Conservation (phyloP, 164 flowering plant genomes). For the Vitis rupestris region DNA sequence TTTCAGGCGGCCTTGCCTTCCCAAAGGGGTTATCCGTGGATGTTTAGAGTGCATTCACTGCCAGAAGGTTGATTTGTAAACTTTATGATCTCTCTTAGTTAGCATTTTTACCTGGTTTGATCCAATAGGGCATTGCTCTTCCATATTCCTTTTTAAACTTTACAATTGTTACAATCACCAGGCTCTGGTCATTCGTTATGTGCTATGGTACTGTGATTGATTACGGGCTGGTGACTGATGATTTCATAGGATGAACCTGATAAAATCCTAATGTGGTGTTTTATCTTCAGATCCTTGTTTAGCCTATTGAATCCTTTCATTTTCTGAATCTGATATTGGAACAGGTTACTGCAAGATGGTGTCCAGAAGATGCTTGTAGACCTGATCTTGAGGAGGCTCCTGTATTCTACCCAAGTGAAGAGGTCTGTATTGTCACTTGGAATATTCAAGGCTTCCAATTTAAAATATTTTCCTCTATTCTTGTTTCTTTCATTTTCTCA, state of each 20-base stretch:
- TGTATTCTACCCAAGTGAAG: conserved; percentile 89
- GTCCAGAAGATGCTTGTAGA: conserved; percentile 62
- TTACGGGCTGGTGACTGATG: too few species aligned
- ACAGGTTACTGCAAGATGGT: conserved; percentile 92
- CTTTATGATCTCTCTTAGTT: not conserved
- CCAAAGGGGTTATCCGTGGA: conserved; percentile 88
- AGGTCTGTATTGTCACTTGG: conserved; percentile 43
- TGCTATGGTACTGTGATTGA: not conserved
- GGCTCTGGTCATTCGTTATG: not conserved
- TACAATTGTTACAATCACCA: not conserved
- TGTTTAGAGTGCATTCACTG: conserved; percentile 74
- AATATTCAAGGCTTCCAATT: not conserved
- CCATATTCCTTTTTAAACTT: not conserved
- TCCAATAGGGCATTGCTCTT: not conserved
- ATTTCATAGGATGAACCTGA: not conserved
- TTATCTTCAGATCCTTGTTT: not conserved
- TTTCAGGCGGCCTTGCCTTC: conserved; percentile 37
- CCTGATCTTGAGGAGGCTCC: conserved; percentile 89
- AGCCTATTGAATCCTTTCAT: too few species aligned
- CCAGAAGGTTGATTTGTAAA: conserved; percentile 67
- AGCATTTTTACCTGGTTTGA: not conserved
- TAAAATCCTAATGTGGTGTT: not conserved
- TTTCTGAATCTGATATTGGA: conserved; percentile 13
- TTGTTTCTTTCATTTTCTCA: not conserved
- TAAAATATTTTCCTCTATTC: not conserved